A percentile compares a stretch with the other conserved stretches of the same genome.
These are phyloP conservation scores for Cymbidium sinense DNA, from an alignment of 106 monocot species.

Conservation along the genomic window DNA sequence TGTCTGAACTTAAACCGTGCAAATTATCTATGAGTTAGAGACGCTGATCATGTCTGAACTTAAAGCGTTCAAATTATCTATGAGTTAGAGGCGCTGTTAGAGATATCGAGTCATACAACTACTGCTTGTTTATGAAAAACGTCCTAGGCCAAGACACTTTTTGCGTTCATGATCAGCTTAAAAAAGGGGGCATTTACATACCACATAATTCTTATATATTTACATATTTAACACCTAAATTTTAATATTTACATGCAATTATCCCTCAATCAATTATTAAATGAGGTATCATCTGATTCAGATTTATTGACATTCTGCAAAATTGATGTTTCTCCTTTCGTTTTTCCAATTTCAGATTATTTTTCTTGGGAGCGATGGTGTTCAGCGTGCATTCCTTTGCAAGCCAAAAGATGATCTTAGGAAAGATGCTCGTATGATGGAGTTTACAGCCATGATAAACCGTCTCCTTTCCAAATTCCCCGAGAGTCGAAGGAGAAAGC, in stretches of 20 bases:
- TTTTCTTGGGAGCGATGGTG: slow-evolving; percentile 93
- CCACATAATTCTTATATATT: no score
- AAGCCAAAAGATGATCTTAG: slow-evolving; percentile 96
- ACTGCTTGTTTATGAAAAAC: not conserved
- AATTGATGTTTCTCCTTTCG: not conserved
- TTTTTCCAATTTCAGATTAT: slow-evolving; percentile 49
- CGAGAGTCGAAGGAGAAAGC: slow-evolving; percentile 95
- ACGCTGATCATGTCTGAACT: no score
- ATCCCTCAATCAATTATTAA: not conserved
- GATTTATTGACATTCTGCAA: not conserved
- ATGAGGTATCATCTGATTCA: not conserved
- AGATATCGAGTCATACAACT: not conserved
- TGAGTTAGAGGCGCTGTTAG: not conserved
- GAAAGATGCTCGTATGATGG: slow-evolving; percentile 99
- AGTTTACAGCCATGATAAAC: slow-evolving; percentile 95
- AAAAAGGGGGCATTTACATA: no score
- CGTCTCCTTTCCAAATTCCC: slow-evolving; percentile 85
- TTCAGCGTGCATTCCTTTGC: slow-evolving; percentile 82
- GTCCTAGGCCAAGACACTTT: not conserved
- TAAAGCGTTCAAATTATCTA: not conserved
- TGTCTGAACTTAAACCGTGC: not conserved
- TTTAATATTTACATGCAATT: not conserved
- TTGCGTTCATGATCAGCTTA: not conserved
- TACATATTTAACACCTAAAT: no score
- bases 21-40: no score